phyloP scores from a whole-genome alignment of 2,329 filamentous ascomycete species.

The Dactylella cylindrospora region DNA sequence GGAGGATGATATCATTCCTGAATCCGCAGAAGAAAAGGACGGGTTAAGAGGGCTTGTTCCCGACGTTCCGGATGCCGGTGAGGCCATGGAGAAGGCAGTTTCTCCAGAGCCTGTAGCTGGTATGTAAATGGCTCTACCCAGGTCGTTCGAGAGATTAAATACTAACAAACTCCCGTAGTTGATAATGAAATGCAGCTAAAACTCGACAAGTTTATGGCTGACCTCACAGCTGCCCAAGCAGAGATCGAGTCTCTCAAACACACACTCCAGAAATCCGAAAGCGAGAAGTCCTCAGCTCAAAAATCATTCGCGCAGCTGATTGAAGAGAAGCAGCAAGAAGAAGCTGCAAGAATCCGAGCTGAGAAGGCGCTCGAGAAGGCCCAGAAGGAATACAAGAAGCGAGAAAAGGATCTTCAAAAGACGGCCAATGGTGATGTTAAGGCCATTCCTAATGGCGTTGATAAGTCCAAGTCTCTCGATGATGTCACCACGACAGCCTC shows the following conservation, averaged over 20 bases:
- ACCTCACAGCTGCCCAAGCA: slow-evolving; percentile 25
- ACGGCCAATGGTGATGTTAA: slow-evolving; percentile 56
- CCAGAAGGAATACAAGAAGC: slow-evolving; percentile 45
- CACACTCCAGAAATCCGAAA: slow-evolving; percentile 26
- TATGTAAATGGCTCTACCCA: slow-evolving; percentile 12
- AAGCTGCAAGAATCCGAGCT: slow-evolving; percentile 28
- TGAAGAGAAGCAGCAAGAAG: slow-evolving; percentile 33
- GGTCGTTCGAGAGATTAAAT: background rate
- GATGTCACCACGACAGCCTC: slow-evolving; percentile 54
- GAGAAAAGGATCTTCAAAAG: slow-evolving; percentile 52
- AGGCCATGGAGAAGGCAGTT: slow-evolving; percentile 48
- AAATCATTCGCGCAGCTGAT: slow-evolving; percentile 21
- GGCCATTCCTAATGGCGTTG: slow-evolving; percentile 58
- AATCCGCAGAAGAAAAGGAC: slow-evolving; percentile 52
- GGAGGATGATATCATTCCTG: slow-evolving; percentile 45
- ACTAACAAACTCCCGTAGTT: slow-evolving; percentile 22
- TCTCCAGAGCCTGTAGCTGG: slow-evolving; percentile 52
- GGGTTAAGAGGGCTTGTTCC: slow-evolving; percentile 45
- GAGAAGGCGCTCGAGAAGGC: slow-evolving; percentile 47
- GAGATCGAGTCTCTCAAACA: slow-evolving; percentile 26
- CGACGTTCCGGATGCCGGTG: slow-evolving; percentile 45
- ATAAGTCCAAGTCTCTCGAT: slow-evolving; percentile 51
- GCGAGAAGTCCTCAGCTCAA: slow-evolving; percentile 22
- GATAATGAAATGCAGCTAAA: slow-evolving; percentile 40
- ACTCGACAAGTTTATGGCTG: slow-evolving; percentile 35